phyloP scores from a whole-genome alignment of 768 basidiomycete genomes.

The Agaricus sinodeliciosus region DNA sequence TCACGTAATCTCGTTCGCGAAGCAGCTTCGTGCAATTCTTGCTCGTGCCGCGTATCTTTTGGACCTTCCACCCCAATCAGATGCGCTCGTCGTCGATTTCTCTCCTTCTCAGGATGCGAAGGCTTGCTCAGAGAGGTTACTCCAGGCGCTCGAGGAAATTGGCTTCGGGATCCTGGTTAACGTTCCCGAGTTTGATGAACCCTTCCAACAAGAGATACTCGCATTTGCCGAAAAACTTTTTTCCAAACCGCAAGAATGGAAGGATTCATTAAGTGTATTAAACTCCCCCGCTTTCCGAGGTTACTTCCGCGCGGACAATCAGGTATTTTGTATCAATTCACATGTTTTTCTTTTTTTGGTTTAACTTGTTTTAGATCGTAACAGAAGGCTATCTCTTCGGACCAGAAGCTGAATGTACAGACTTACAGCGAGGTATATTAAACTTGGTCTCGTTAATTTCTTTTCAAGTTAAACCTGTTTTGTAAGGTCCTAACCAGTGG shows the following conservation, averaged over 20 bases:
- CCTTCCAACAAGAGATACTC: not conserved
- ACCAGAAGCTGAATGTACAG: not conserved
- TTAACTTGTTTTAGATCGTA: not conserved
- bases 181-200: not conserved
- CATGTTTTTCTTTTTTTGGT: too few relatives aligned
- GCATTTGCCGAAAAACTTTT: constrained; percentile 1
- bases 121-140: not conserved
- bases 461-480: not conserved
- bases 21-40: constrained; percentile 1
- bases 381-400: constrained; percentile 4
- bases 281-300: not conserved
- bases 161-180: not conserved
- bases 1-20: constrained; percentile 1
- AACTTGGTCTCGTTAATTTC: not conserved
- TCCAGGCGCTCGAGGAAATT: not conserved
- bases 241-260: constrained; percentile 1
- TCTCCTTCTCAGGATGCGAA: not conserved
- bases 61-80: not conserved
- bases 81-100: not conserved
- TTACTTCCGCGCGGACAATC: not conserved
- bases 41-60: constrained; percentile 1
- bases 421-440: not conserved
- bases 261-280: not conserved
- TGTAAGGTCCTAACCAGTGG: constrained; percentile 4
- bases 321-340: not conserved